A percentile compares a stretch with the other conserved stretches of the same genome.
phyloP scores from a whole-genome alignment of 345 rosid species.

The Linum tenue region DNA sequence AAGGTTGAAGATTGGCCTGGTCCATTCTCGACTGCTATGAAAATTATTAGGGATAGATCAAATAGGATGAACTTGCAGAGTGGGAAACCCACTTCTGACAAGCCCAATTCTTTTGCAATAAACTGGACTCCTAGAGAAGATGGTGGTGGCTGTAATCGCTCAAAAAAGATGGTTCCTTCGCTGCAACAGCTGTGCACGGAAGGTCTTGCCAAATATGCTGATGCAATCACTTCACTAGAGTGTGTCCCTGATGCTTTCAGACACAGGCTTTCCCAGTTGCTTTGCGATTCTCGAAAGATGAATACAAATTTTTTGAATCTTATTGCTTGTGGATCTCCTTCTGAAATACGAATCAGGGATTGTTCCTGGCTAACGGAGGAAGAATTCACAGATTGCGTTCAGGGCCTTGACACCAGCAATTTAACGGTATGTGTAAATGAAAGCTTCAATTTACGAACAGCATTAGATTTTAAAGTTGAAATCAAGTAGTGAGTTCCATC shows the following conservation, averaged over 20 bases:
- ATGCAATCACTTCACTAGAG: slow-evolving; percentile 74
- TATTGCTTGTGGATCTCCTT: slow-evolving; percentile 55
- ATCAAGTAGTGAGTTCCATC: no score
- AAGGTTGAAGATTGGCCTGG: slow-evolving; percentile 89
- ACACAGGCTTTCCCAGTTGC: slow-evolving; percentile 51
- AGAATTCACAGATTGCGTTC: slow-evolving; percentile 43
- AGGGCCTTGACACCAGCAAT: slow-evolving; percentile 48
- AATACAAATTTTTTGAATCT: slow-evolving; percentile 39
- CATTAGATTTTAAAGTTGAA: no score
- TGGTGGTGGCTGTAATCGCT: slow-evolving; percentile 7
- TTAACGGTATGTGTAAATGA: slow-evolving; percentile 41
- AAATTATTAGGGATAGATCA: slow-evolving; percentile 62
- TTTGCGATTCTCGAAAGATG: slow-evolving; percentile 70
- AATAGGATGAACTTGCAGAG: slow-evolving; percentile 19
- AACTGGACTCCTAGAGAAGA: slow-evolving; percentile 53
- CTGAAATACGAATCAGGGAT: slow-evolving; percentile 57
- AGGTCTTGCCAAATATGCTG: slow-evolving; percentile 59
- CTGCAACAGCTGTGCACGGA: slow-evolving; percentile 46
- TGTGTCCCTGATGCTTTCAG: slow-evolving; percentile 62
- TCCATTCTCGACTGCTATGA: slow-evolving; percentile 95
- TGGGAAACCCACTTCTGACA: slow-evolving; percentile 11
- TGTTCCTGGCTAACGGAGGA: slow-evolving; percentile 91
- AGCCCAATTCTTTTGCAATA: slow-evolving; percentile 23
- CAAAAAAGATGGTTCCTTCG: slow-evolving; percentile 33
- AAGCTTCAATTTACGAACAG: background rate